phyloP scores from a whole-genome alignment of 495 filamentous ascomycete genomes.

The Physcia stellaris region DNA sequence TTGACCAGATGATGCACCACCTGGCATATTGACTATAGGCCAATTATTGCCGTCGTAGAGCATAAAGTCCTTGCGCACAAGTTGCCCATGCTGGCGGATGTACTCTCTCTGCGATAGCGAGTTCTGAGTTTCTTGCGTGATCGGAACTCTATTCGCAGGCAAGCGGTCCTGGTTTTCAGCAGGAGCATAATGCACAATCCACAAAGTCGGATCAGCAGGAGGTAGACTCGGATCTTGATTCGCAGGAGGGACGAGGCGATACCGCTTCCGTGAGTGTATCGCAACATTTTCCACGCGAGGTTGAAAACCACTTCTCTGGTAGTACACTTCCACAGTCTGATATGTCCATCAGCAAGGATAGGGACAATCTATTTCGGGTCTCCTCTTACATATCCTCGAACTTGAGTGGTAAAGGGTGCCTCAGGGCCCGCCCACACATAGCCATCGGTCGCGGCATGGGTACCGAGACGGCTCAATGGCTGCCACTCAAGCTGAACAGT shows the following conservation, averaged over 20 bases:
- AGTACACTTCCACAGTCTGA: constrained; percentile 67
- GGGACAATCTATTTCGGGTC: neutral
- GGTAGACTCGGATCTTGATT: constrained; percentile 40
- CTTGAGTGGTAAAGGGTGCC: constrained; percentile 50
- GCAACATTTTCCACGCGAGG: constrained; percentile 52
- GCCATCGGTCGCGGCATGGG: constrained; percentile 74
- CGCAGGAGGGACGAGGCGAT: constrained; percentile 59
- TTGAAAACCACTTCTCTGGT: constrained; percentile 65
- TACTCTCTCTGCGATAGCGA: constrained; percentile 50
- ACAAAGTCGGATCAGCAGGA: constrained; percentile 64
- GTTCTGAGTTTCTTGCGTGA: constrained; percentile 41
- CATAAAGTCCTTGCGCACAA: constrained; percentile 87
- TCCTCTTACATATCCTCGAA: constrained; percentile 60
- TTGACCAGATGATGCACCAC: constrained; percentile 12
- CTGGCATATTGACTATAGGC: constrained; percentile 68
- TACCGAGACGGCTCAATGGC: constrained; percentile 48
- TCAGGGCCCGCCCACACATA: constrained; percentile 80
- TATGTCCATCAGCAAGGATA: neutral
- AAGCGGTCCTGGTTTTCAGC: constrained; percentile 58
- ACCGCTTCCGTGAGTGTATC: constrained; percentile 64
- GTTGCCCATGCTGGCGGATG: constrained; percentile 64
- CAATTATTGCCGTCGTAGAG: constrained; percentile 76
- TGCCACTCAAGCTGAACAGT: constrained; percentile 79
- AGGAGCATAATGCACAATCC: constrained; percentile 85
- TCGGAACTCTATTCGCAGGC: constrained; percentile 47